Conservation (phyloP, 768 basidiomycete genomes). For the Coprinellus micaceus region DNA sequence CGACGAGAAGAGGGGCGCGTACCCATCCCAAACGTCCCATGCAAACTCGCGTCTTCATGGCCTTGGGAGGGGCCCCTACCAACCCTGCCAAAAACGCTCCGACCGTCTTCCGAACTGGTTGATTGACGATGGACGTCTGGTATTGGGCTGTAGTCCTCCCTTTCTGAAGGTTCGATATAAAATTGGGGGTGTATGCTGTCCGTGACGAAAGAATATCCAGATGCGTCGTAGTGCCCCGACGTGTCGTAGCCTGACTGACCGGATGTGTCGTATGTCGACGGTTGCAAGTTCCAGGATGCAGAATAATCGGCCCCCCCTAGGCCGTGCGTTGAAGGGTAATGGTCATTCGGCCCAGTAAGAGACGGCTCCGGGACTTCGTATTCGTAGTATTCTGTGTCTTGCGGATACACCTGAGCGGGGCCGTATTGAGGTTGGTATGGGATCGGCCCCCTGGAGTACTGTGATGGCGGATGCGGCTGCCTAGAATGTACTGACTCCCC, state of each 20-base stretch:
- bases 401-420: constrained; percentile 1
- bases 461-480: not conserved
- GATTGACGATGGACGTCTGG: constrained; percentile 10
- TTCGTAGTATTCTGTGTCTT: constrained; percentile 1
- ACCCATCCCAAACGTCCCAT: not conserved
- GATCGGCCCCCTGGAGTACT: not conserved
- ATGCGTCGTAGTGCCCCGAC: not conserved
- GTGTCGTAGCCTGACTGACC: not conserved
- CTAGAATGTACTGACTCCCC: not conserved
- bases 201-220: not conserved
- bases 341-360: not conserved
- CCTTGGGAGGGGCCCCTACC: too few species aligned
- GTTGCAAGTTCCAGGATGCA: not conserved
- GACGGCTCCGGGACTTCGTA: not conserved
- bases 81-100: too few species aligned
- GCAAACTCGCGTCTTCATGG: constrained; percentile 2
- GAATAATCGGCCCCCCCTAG: not conserved
- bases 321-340: not conserved
- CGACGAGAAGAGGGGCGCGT: not conserved
- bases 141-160: constrained; percentile 5
- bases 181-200: not conserved
- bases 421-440: not conserved
- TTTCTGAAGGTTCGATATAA: not conserved
- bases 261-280: not conserved
- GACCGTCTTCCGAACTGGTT: too few species aligned